These are phyloP conservation scores for Phragmites australis DNA, from an alignment of 176 grass and related monocot genomes.

Conservation along the genomic window DNA sequence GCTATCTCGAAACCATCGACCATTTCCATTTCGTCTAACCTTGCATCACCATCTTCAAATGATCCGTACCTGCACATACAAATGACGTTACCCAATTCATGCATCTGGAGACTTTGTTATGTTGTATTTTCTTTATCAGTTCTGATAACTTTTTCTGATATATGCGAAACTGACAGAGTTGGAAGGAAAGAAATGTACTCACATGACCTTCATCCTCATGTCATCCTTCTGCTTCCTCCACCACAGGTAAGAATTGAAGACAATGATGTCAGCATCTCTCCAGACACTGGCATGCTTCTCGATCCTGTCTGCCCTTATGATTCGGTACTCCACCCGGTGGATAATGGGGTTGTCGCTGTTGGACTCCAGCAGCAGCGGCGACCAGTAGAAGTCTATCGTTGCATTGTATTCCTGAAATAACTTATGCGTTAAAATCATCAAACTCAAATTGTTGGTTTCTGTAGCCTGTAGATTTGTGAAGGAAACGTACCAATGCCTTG, in stretches of 20 bases:
- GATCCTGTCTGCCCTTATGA: conserved; percentile 67
- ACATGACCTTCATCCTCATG: conserved; percentile 85
- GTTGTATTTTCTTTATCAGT: not conserved
- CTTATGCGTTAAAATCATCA: not conserved
- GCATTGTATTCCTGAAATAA: conserved; percentile 71
- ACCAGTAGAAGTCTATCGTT: conserved; percentile 93
- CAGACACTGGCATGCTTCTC: conserved; percentile 63
- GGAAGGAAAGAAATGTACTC: conserved; percentile 36
- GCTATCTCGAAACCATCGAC: conserved; percentile 66
- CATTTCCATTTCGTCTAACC: conserved; percentile 72
- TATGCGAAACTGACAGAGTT: not conserved
- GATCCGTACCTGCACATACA: conserved; percentile 56
- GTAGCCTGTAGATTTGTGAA: not conserved
- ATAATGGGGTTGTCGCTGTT: conserved; percentile 77
- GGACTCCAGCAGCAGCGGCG: conserved; percentile 73
- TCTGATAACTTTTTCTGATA: not conserved
- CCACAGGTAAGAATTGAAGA: conserved; percentile 91
- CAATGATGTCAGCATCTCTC: conserved; percentile 67
- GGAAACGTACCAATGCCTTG: conserved; percentile 55
- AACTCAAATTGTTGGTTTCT: not conserved
- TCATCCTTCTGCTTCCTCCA: conserved; percentile 73
- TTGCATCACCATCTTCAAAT: conserved; percentile 61
- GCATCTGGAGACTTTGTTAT: not conserved
- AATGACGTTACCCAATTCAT: not conserved
- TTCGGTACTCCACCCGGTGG: conserved; percentile 59